These are phyloP conservation scores for Termitomyces sp. DNA, from an alignment of 768 basidiomycete species.

Conservation along the genomic window DNA sequence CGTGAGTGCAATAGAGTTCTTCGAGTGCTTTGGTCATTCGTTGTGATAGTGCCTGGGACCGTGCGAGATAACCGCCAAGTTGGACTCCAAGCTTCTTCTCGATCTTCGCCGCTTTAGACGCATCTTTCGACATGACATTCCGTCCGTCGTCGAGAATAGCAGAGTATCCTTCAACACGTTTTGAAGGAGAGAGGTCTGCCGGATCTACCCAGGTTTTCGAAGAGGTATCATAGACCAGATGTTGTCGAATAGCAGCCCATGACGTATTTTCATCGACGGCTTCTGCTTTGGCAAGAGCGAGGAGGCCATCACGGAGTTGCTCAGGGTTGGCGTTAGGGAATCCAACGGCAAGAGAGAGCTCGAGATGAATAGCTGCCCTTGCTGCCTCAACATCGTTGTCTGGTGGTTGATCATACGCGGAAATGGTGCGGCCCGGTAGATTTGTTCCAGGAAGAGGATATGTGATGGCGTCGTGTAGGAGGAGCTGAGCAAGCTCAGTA, in stretches of 20 bases:
- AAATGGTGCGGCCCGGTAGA: constrained; percentile 64
- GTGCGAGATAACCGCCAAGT: constrained; percentile 87
- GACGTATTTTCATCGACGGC: constrained; percentile 53
- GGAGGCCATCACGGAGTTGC: constrained; percentile 74
- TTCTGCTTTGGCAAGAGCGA: constrained; percentile 58
- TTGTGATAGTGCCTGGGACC: constrained; percentile 60
- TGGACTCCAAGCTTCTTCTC: constrained; percentile 89
- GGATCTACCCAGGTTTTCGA: constrained; percentile 65
- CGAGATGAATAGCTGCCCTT: constrained; percentile 65
- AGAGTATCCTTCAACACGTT: constrained; percentile 59
- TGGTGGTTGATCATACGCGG: constrained; percentile 66
- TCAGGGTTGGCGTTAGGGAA: constrained; percentile 79
- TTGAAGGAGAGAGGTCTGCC: constrained; percentile 46
- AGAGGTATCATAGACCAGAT: constrained; percentile 57
- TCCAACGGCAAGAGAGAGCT: constrained; percentile 76
- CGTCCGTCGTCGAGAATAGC: constrained; percentile 56
- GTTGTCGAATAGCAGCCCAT: constrained; percentile 65
- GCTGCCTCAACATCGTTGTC: constrained; percentile 74
- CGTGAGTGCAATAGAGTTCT: constrained; percentile 57
- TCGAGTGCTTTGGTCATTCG: constrained; percentile 64
- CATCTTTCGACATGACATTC: constrained; percentile 74
- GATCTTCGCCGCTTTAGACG: constrained; percentile 71
- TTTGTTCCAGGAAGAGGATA: constrained; percentile 87
- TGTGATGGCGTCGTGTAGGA: constrained; percentile 84
- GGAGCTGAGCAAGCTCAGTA: constrained; percentile 68